These are phyloP conservation scores for Rasamsonia emersonii DNA, from an alignment of 2,329 filamentous ascomycete genomes.

Conservation along the genomic window DNA sequence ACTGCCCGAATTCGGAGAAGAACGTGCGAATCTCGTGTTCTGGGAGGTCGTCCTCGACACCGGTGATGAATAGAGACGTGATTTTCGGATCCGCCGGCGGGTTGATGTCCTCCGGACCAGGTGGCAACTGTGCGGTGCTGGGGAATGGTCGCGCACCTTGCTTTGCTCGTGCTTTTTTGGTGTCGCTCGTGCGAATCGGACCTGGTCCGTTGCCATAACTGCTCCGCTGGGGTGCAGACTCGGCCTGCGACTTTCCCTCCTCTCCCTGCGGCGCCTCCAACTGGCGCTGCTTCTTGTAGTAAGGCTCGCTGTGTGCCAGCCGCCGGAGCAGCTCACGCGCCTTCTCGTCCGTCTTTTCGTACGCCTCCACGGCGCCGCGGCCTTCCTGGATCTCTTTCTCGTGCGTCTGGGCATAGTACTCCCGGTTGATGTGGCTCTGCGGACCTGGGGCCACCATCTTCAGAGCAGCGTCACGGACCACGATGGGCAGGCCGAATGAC, in stretches of 20 bases:
- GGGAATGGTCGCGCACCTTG: slow-evolving; percentile 55
- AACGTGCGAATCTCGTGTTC: slow-evolving; percentile 86
- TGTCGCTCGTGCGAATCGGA: slow-evolving; percentile 65
- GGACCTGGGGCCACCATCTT: slow-evolving; percentile 97
- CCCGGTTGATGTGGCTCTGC: slow-evolving; percentile 83
- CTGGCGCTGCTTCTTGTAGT: slow-evolving; percentile 78
- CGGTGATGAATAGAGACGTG: slow-evolving; percentile 89
- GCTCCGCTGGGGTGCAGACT: slow-evolving; percentile 35
- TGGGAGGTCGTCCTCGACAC: slow-evolving; percentile 89
- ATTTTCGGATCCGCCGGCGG: slow-evolving; percentile 79
- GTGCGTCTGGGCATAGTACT: slow-evolving; percentile 97
- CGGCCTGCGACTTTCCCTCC: slow-evolving; percentile 28
- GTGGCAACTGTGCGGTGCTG: slow-evolving; percentile 63
- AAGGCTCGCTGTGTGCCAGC: slow-evolving; percentile 86
- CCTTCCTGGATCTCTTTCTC: slow-evolving; percentile 93
- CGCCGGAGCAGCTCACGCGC: slow-evolving; percentile 77
- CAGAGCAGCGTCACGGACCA: slow-evolving; percentile 87
- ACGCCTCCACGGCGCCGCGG: slow-evolving; percentile 73
- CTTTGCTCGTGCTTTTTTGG: slow-evolving; percentile 30
- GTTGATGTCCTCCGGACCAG: slow-evolving; percentile 73
- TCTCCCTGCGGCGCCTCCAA: slow-evolving; percentile 52
- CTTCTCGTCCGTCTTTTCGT: slow-evolving; percentile 96
- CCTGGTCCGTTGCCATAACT: slow-evolving; percentile 44
- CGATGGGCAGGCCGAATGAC: slow-evolving; percentile 88
- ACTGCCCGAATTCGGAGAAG: slow-evolving; percentile 79